Conservation (phyloP, 768 basidiomycete genomes). For the Psilocybe tampanensis region DNA sequence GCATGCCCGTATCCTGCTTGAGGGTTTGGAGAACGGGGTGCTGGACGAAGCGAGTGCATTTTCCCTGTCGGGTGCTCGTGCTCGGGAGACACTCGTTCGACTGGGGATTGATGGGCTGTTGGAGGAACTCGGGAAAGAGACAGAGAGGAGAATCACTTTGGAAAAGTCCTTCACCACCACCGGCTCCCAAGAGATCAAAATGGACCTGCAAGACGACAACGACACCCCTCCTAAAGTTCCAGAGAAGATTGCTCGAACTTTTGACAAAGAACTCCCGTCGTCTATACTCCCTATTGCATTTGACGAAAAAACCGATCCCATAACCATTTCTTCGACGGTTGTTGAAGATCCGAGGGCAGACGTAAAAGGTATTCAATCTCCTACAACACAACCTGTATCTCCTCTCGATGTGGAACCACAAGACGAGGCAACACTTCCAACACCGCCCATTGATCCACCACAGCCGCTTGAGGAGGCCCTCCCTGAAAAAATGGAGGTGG, state of each 20-base stretch:
- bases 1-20: constrained; percentile 30
- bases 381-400: no score
- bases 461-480: no score
- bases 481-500: no score
- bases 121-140: constrained; percentile 60
- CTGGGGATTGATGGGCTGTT: constrained; percentile 53
- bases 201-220: neutral
- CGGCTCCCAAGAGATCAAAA: neutral
- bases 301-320: neutral
- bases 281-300: neutral
- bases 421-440: no score
- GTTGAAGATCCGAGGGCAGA: neutral
- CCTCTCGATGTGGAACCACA: no score
- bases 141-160: constrained; percentile 47
- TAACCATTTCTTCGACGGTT: neutral
- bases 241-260: neutral
- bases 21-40: constrained; percentile 25
- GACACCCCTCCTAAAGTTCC: neutral
- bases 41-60: constrained; percentile 22
- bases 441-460: no score
- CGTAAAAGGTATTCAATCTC: no score
- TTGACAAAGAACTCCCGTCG: neutral
- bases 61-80: constrained; percentile 48
- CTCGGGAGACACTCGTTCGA: constrained; percentile 51
- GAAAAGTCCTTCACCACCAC: constrained; percentile 33